Percentiles rank a stretch among this genome's conserved stretches.
These are phyloP conservation scores for Populus deltoides DNA, from an alignment of 345 rosid species.

Conservation along the genomic window DNA sequence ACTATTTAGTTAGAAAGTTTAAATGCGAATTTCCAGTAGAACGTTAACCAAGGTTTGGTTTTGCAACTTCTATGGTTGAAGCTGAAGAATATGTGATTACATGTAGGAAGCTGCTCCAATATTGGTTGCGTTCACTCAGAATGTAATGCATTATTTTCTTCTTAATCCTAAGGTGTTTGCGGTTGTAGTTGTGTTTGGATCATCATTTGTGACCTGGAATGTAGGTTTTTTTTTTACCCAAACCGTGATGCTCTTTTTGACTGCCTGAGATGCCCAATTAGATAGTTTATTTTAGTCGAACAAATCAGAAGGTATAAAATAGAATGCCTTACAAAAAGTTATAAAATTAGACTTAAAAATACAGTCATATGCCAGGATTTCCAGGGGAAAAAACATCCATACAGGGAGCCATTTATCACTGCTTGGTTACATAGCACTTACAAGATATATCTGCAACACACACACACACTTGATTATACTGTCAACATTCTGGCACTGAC, in stretches of 20 bases:
- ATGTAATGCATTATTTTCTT: neutral
- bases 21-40: neutral
- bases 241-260: neutral
- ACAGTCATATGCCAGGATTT: neutral
- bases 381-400: neutral
- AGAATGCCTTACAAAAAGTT: neutral
- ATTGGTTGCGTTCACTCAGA: neutral
- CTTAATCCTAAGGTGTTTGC: neutral
- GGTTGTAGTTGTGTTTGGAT: neutral
- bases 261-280: neutral
- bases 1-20: neutral
- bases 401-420: neutral
- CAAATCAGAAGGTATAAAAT: neutral
- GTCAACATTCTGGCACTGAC: neutral
- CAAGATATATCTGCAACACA: neutral
- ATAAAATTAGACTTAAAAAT: neutral
- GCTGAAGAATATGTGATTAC: neutral
- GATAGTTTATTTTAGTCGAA: neutral
- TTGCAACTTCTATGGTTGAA: neutral
- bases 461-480: neutral
- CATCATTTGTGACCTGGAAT: neutral
- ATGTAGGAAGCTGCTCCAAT: neutral
- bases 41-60: neutral
- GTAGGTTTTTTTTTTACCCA: neutral
- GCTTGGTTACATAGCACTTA: neutral